Conservation (phyloP, 1,139 yeast genomes). For the Blastobotrys persicus region DNA sequence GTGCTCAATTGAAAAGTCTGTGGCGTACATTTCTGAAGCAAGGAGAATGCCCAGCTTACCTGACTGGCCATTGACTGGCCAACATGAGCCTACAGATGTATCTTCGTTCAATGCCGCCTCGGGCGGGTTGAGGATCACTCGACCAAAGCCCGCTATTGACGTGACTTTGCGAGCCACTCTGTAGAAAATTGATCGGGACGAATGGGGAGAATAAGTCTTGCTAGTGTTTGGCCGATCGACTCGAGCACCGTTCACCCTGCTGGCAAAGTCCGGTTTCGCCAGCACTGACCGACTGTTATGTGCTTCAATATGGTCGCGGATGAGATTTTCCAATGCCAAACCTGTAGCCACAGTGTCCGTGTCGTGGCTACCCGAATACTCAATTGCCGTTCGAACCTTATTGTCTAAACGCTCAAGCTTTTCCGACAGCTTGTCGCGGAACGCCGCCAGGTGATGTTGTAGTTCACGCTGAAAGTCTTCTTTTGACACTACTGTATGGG, state of each 20-base stretch:
- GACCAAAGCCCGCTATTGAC: constrained; percentile 28
- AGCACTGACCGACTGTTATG: constrained; percentile 16
- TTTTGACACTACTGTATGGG: constrained; percentile 15
- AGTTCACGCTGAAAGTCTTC: constrained; percentile 15
- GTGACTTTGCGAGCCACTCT: constrained; percentile 21
- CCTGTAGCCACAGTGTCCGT: constrained; percentile 11
- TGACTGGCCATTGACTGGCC: constrained; percentile 37
- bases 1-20: constrained; percentile 36
- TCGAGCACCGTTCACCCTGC: constrained; percentile 33
- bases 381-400: constrained; percentile 13
- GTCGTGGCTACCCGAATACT: constrained; percentile 5
- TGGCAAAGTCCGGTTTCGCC: constrained; percentile 35
- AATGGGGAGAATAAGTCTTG: constrained; percentile 28
- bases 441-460: constrained; percentile 11
- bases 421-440: constrained; percentile 13
- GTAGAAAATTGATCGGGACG: constrained; percentile 20
- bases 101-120: constrained; percentile 31
- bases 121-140: constrained; percentile 27
- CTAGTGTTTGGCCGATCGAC: constrained; percentile 32
- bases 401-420: constrained; percentile 16
- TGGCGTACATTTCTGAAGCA: constrained; percentile 28
- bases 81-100: constrained; percentile 35
- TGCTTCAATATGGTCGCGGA: constrained; percentile 16
- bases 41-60: constrained; percentile 35
- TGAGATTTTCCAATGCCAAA: constrained; percentile 15